Base-by-base conservation (phyloP, 2,329 filamentous ascomycete species). In the Albophoma yamanashiensis region DNA sequence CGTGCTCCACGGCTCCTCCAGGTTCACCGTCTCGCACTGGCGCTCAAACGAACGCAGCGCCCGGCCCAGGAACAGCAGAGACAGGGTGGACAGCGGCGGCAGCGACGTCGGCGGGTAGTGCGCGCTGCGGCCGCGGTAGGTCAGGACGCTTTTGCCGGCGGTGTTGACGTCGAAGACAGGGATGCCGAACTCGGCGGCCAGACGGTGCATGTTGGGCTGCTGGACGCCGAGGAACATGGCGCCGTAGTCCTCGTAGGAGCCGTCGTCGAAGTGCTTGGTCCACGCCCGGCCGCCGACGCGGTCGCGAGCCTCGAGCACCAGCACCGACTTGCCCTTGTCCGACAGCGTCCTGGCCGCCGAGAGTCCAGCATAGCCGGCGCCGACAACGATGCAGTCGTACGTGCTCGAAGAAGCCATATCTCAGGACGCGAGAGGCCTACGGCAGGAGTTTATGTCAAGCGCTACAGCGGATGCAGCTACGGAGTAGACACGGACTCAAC, bases 241-340 rank as follows among this genome's bases (percentile, higher is more conserved):
- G 53, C 58, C 58, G 53, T 60, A 57, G 58, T 60, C 53, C 40
- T 56, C 53, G 31, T 57, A 56, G 27, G 53, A 42, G 25, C 58
- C 58, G 40, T 60, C 52, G 9, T 56, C 34, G 42, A 43, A 40
- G 20, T 59, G 39, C 17, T 57, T 27, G 0, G 70, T 72, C 73
- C 72, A 75, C 22, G 71, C 73, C 3, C 72, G 71, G 6, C 73
- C 74, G 22, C 73, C 73, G 52, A 75, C 72, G 4, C 73, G 71
- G 58, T 75, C 73, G 1, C 73, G 69, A 6, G 70, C 74, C 59
- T 75, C 72, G 0, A 75, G 59, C 7, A 74, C 27, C 2, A 52
- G 47, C 27, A 52, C 47, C 27, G 47, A 34, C 47, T 52, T 52
- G 27, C 47, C 47, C 27, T n/a, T n/a, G 6, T 34, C 27, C 0